These are phyloP conservation scores for Globisporangium perplexum DNA, from an alignment of 352 stramenopile species.

Conservation along the genomic window DNA sequence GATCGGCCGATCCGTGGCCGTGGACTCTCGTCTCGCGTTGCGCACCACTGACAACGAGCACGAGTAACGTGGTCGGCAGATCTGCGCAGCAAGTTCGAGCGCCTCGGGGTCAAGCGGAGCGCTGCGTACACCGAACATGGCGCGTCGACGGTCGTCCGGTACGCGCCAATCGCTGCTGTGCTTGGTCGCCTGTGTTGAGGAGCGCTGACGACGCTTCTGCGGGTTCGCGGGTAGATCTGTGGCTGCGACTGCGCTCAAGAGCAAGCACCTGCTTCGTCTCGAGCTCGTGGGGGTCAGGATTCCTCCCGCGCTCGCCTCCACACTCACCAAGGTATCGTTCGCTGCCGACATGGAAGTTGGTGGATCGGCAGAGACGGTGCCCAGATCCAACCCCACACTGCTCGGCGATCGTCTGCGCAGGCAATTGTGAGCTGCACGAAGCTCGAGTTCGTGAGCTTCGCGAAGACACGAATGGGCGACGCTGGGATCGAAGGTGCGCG, in stretches of 20 bases:
- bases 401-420: constrained; percentile 5
- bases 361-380: neutral
- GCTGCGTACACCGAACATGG: constrained; percentile 34
- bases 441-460: constrained; percentile 16
- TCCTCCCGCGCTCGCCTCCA: constrained; percentile 7
- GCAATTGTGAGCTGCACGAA: constrained; percentile 18
- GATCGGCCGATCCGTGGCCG: too few relatives aligned
- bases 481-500: constrained; percentile 11
- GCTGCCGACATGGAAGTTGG: neutral
- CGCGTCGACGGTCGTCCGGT: constrained; percentile 30
- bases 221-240: constrained; percentile 9
- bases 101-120: constrained; percentile 39
- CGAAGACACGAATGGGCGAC: constrained; percentile 10
- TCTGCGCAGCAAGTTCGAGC: constrained; percentile 55
- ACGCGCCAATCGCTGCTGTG: neutral
- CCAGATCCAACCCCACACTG: neutral
- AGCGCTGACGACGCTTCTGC: neutral
- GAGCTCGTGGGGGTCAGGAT: constrained; percentile 33
- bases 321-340: constrained; percentile 25
- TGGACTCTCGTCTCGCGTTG: too few relatives aligned
- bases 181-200: neutral
- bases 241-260: constrained; percentile 23
- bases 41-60: neutral
- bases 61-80: constrained; percentile 17
- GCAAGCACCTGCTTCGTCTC: constrained; percentile 22